A percentile compares a stretch with the other conserved stretches of the same genome.
Conservation (phyloP, 1,284 basidiomycete genomes). For the Cryptococcus sp. region DNA sequence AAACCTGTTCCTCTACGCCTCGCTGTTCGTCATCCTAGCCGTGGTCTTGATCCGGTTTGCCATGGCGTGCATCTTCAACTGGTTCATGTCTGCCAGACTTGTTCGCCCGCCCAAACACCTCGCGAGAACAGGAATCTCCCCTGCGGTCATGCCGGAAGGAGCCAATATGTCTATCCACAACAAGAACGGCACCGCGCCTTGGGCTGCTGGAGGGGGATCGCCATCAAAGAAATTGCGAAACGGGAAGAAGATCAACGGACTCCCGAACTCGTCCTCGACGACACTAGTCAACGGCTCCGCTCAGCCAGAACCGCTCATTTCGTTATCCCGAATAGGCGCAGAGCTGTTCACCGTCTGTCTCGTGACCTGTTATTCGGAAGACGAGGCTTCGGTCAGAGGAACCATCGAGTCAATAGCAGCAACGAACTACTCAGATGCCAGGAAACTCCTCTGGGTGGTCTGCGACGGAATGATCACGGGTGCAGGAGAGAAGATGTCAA, state of each 20-base stretch:
- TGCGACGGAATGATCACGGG: conserved; percentile 99
- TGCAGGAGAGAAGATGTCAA: conserved; percentile 88
- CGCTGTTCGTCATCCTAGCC: conserved; percentile 85
- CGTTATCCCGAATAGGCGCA: conserved; percentile 80
- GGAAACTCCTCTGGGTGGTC: conserved; percentile 91
- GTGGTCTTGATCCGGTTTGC: conserved; percentile 88
- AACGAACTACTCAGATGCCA: conserved; percentile 85
- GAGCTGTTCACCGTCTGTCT: conserved; percentile 94
- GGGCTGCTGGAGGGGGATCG: conserved; percentile 64
- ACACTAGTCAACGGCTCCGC: conserved; percentile 57
- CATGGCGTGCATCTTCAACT: conserved; percentile 96
- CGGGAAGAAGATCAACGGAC: conserved; percentile 57
- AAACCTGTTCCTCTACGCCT: conserved; percentile 84
- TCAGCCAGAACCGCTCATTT: conserved; percentile 53
- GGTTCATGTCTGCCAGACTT: conserved; percentile 83
- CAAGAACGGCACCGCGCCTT: conserved; percentile 86
- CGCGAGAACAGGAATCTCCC: conserved; percentile 73
- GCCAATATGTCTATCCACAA: conserved; percentile 89
- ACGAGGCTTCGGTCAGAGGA: conserved; percentile 83
- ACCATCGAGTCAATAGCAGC: conserved; percentile 90
- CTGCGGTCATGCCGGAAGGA: conserved; percentile 92
- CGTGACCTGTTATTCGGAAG: conserved; percentile 97
- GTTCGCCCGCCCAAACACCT: conserved; percentile 73
- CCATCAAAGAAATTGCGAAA: conserved; percentile 38
- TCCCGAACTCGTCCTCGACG: conserved; percentile 20